Conservation (phyloP, 345 rosid species). For the Lepidium sativum region DNA sequence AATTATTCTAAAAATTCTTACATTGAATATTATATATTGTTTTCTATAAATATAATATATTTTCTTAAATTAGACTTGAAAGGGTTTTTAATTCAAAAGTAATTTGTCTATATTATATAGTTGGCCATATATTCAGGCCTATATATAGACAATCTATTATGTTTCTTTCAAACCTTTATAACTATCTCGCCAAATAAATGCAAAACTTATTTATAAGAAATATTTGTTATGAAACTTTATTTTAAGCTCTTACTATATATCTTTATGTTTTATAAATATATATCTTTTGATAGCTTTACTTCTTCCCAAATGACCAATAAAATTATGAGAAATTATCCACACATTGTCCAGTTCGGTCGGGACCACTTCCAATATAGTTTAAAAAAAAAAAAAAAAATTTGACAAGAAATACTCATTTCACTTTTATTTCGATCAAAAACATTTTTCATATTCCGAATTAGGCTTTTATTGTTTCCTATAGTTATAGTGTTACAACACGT, state of each 20-base stretch:
- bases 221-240: not conserved
- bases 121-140: conserved; percentile 5
- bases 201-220: not conserved
- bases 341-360: conserved; percentile 10
- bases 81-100: not conserved
- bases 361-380: not conserved
- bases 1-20: not conserved
- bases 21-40: not conserved
- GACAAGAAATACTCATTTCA: not conserved
- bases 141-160: not conserved
- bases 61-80: not conserved
- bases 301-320: conserved; percentile 9
- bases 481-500: not conserved
- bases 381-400: no score
- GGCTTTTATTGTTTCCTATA: not conserved
- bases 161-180: not conserved
- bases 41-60: not conserved
- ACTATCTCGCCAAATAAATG: not conserved
- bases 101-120: not conserved
- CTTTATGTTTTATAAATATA: not conserved
- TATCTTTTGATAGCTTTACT: not conserved
- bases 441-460: not conserved
- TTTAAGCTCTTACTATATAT: not conserved
- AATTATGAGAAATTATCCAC: conserved; percentile 9
- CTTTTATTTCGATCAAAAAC: not conserved